Evolutionary conservation across 2,329 filamentous ascomycete species (phyloP), one percentile per base, ranked within the genome.

Genomic region (Pezicula neosporulosa): DNA sequence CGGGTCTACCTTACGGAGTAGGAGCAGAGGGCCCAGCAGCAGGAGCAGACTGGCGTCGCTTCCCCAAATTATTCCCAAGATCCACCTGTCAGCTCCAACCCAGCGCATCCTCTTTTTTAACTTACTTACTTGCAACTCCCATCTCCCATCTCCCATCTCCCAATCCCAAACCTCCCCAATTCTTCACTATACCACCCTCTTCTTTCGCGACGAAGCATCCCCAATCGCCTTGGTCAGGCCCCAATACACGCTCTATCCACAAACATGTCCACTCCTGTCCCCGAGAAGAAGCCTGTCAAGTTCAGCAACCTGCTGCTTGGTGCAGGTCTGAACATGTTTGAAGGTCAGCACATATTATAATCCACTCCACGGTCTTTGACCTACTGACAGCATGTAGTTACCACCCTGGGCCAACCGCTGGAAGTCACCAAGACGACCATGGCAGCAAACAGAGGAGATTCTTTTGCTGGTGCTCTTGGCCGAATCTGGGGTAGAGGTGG

Each of bases 371-470:
- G 36, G 33, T n/a, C 47, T 21, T 41, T 21, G 21, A 43, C 44
- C 51, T 39, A 56, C 47, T 18, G 27, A 48, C 50, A 48, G 57
- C 35, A 56, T 60, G 52, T 68, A 55, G 79, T 87, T 69, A 82
- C 78, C 59, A 80, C 79, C 53, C 72, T 80, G 60, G 76, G 77
- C 61, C 80, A 95, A 83, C 94, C 94, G 62, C 82, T 99, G 72
- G 94, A 99, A 82, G 94, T 99, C 75, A 83, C 89, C 80, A 99
- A 99, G 89, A 99, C 94, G 68, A 97, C 94, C 73, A 97, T 99
- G 90, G 94, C 94, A 67, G 94, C 94, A 63, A 94, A 99, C 77
- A 87, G 94, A 74, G 81, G 83, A 66, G 93, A 97, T 72, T 86
- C 84, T 73, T 94, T 99, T 76, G 78, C 78, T 60, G 80, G 84